Conservation (phyloP, 2,329 filamentous ascomycete species). For the Triangularia setosa region DNA sequence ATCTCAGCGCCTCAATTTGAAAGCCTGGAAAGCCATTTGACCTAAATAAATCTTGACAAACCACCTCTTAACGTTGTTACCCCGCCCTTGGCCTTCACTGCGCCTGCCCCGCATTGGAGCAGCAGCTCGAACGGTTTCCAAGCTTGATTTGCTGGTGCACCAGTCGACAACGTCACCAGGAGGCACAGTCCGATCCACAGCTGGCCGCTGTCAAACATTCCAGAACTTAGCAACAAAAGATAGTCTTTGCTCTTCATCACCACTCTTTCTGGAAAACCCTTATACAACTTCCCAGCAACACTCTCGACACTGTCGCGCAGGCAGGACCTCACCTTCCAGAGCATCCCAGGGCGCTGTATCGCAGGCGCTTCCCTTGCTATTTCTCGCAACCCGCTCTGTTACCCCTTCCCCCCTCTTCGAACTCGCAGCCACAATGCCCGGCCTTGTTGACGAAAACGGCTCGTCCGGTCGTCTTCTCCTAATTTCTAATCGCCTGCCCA, state of each 20-base stretch:
- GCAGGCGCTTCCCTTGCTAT: background rate
- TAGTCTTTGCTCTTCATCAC: conserved; percentile 1
- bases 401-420: too few species aligned
- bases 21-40: background rate
- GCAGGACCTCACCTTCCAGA: background rate
- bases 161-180: conserved; percentile 7
- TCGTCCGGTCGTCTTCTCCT: conserved; percentile 62
- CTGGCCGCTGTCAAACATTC: background rate
- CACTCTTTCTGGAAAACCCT: background rate
- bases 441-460: conserved; percentile 16
- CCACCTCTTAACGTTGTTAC: background rate
- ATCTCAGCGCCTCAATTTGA: background rate
- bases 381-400: background rate
- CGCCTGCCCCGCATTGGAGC: conserved; percentile 4
- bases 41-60: too few species aligned
- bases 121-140: conserved; percentile 7
- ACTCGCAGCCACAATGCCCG: conserved; percentile 20
- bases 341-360: background rate
- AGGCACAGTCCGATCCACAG: conserved; percentile 4
- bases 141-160: conserved; percentile 2
- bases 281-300: background rate
- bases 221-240: background rate
- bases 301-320: background rate
- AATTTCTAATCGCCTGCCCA: conserved; percentile 90
- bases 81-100: background rate